phyloP scores from a whole-genome alignment of 2,329 filamentous ascomycete genomes.

The Aspergillus terreus region DNA sequence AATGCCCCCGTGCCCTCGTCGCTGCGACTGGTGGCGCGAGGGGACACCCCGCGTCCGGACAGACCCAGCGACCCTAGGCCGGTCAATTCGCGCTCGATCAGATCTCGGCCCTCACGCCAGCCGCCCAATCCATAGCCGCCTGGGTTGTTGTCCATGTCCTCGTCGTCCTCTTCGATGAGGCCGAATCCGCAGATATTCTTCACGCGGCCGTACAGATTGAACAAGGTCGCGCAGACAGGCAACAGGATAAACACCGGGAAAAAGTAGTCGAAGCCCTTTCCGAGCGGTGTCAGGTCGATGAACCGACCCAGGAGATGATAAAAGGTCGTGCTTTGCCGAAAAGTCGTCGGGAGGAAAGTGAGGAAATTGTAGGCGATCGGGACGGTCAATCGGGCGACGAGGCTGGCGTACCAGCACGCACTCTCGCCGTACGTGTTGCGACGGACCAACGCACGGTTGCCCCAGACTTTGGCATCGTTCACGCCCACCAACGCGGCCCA shows the following conservation, averaged over 20 bases:
- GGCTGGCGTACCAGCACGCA: conserved; percentile 92
- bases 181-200: conserved; percentile 76
- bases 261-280: conserved; percentile 78
- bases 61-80: conserved; percentile 51
- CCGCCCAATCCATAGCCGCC: conserved; percentile 70
- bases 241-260: conserved; percentile 86
- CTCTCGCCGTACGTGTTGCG: conserved; percentile 90
- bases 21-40: conserved; percentile 23
- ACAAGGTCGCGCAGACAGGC: conserved; percentile 78
- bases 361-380: conserved; percentile 95
- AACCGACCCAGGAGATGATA: conserved; percentile 79
- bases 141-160: conserved; percentile 59
- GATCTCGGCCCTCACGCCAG: conserved; percentile 86
- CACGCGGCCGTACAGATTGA: conserved; percentile 82
- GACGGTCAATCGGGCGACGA: conserved; percentile 88
- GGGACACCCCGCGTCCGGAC: conserved; percentile 28
- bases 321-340: conserved; percentile 77
- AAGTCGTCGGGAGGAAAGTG: conserved; percentile 71
- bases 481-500: conserved; percentile 81
- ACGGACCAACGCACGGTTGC: conserved; percentile 82
- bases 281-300: conserved; percentile 78
- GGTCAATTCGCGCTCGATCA: conserved; percentile 82
- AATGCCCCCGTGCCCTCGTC: conserved; percentile 24
- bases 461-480: conserved; percentile 95
- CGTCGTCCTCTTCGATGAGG: conserved; percentile 70